Evolutionary conservation across 2,329 filamentous ascomycete species (phyloP).

Genomic region (Coniochaeta pulveracea): DNA sequence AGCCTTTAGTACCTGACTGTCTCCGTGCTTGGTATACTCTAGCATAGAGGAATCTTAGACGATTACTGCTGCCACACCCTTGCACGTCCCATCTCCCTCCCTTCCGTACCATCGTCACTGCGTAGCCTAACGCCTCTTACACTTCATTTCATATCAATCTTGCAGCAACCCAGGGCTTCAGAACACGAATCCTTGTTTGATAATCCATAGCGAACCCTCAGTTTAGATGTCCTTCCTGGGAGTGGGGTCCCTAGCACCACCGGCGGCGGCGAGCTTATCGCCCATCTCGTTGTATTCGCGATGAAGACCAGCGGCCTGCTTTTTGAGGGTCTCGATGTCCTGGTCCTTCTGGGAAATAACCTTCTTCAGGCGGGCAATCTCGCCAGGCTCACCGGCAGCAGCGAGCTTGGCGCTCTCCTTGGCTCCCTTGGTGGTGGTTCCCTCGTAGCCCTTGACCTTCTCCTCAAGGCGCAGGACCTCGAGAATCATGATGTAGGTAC

Average conservation of each 20-base stretch:
- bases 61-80: too few relatives aligned
- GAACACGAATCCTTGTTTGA: too few relatives aligned
- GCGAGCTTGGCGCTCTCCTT: slow-evolving; percentile 65
- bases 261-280: slow-evolving; percentile 61
- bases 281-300: slow-evolving; percentile 78
- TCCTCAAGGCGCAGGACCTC: slow-evolving; percentile 87
- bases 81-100: too few relatives aligned
- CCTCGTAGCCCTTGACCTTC: slow-evolving; percentile 75
- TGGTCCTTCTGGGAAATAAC: slow-evolving; percentile 69
- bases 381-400: slow-evolving; percentile 60
- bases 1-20: too few relatives aligned
- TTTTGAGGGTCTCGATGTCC: slow-evolving; percentile 81
- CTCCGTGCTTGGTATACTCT: too few relatives aligned
- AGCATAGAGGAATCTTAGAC: too few relatives aligned
- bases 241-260: slow-evolving; percentile 10
- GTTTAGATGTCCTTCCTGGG: slow-evolving; percentile 48
- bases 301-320: slow-evolving; percentile 75
- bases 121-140: too few relatives aligned
- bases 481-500: slow-evolving; percentile 95
- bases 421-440: slow-evolving; percentile 37
- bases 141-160: too few relatives aligned
- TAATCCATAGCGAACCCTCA: too few relatives aligned
- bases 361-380: slow-evolving; percentile 59
- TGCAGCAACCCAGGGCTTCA: too few relatives aligned
- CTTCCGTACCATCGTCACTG: too few relatives aligned